Conservation (phyloP, 2,329 filamentous ascomycete species). For the Diplodia intermedia region DNA sequence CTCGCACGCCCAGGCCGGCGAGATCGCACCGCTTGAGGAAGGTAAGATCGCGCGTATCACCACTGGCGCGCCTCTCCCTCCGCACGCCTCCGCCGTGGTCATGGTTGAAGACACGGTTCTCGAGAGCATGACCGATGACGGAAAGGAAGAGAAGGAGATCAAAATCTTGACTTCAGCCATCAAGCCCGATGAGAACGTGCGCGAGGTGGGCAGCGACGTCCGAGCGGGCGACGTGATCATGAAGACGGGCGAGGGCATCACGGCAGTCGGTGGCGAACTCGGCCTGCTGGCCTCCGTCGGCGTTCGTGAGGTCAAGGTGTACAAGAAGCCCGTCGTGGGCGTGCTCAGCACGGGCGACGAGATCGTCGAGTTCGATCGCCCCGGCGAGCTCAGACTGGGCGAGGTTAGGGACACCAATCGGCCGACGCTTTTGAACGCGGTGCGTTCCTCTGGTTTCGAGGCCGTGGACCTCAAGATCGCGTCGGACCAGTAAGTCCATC, state of each 20-base stretch:
- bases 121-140: conserved; percentile 76
- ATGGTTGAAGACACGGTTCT: conserved; percentile 96
- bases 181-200: conserved; percentile 81
- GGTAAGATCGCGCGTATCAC: conserved; percentile 90
- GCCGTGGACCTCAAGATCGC: conserved; percentile 87
- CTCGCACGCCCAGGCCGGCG: conserved; percentile 81
- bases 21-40: conserved; percentile 67
- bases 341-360: conserved; percentile 95
- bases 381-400: conserved; percentile 70
- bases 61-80: conserved; percentile 88
- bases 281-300: conserved; percentile 89
- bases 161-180: conserved; percentile 83
- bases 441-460: conserved; percentile 75
- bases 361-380: conserved; percentile 75
- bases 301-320: conserved; percentile 72
- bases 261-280: conserved; percentile 86
- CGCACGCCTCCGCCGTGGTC: conserved; percentile 86
- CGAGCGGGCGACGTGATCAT: conserved; percentile 73
- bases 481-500: conserved; percentile 63
- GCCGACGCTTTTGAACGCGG: conserved; percentile 82
- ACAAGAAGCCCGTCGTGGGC: conserved; percentile 78
- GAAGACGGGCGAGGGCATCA: conserved; percentile 79
- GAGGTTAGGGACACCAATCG: conserved; percentile 95
- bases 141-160: conserved; percentile 82
- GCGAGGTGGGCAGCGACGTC: conserved; percentile 90